Evolutionary conservation across 2,329 filamentous ascomycete genomes (phyloP).

Genomic region (Neopestalotiopsis clavispora): DNA sequence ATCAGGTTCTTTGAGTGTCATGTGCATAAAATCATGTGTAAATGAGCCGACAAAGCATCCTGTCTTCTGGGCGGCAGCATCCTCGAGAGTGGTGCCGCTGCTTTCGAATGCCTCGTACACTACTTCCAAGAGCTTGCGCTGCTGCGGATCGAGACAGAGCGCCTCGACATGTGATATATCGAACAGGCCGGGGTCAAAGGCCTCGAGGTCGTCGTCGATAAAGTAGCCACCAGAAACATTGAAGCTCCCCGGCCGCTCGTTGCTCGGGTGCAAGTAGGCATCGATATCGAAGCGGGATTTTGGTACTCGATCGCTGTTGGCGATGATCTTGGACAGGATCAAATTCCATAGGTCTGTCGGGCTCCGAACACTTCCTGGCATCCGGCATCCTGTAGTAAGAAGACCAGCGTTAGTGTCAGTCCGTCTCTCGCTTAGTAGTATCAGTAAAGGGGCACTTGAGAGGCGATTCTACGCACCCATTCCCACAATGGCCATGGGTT

Average conservation of each 20-base stretch:
- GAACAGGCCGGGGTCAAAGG: background rate
- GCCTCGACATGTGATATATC: background rate
- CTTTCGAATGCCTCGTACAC: background rate
- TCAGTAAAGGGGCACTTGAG: background rate
- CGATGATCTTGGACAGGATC: background rate
- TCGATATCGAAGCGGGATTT: background rate
- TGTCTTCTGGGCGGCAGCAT: background rate
- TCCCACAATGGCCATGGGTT: background rate
- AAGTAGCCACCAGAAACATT: background rate
- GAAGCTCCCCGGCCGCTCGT: background rate
- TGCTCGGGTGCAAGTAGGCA: background rate
- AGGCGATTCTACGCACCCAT: background rate
- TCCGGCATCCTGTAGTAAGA: background rate
- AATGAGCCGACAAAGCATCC: background rate
- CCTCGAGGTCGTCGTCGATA: background rate
- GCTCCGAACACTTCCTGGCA: background rate
- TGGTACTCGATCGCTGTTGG: background rate
- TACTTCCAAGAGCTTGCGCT: background rate
- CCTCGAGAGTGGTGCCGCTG: background rate
- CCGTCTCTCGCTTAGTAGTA: background rate
- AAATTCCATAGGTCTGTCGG: background rate
- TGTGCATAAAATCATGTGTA: background rate
- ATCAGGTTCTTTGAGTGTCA: background rate
- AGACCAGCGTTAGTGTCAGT: background rate
- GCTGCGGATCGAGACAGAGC: background rate